A percentile compares a stretch with the other conserved stretches of the same genome.
Conservation (phyloP, 2,329 filamentous ascomycete species). For the Stagonosporopsis tanaceti region DNA sequence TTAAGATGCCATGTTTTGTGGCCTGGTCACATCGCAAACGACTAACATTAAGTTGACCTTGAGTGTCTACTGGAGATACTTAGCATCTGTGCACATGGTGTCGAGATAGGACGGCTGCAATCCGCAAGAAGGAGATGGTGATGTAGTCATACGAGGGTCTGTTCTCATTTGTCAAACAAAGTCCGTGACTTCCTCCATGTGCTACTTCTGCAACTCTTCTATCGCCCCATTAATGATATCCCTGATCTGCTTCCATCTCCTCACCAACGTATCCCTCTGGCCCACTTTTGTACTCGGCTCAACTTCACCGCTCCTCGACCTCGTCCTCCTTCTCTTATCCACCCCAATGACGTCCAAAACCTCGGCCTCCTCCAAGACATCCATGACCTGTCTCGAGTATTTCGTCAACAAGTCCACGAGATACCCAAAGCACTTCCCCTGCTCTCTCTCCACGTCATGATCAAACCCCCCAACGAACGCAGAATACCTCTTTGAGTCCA, state of each 20-base stretch:
- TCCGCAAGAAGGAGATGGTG: not conserved
- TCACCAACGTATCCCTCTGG: slow-evolving; percentile 36
- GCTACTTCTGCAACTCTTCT: slow-evolving; percentile 16
- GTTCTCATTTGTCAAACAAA: not conserved
- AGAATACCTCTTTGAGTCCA: slow-evolving; percentile 41
- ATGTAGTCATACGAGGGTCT: not conserved
- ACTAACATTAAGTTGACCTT: not conserved
- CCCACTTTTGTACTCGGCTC: slow-evolving; percentile 10
- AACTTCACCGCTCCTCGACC: not conserved
- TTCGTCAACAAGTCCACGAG: slow-evolving; percentile 42
- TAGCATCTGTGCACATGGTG: not conserved
- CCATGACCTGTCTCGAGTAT: slow-evolving; percentile 41
- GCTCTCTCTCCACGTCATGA: slow-evolving; percentile 46
- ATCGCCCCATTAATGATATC: slow-evolving; percentile 31
- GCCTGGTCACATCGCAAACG: not conserved
- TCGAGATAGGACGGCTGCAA: not conserved
- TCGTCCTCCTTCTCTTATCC: not conserved
- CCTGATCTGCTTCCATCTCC: slow-evolving; percentile 52
- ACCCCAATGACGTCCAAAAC: slow-evolving; percentile 34
- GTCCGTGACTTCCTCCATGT: not conserved
- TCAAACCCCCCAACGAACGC: slow-evolving; percentile 40
- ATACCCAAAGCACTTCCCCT: slow-evolving; percentile 49
- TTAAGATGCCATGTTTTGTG: not conserved
- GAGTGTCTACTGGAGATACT: not conserved
- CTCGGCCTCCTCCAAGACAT: slow-evolving; percentile 38